Percentiles rank a stretch among this genome's conserved stretches.
Conservation (phyloP, 2,329 filamentous ascomycete species). For the Scolecobasidium constrictum region DNA sequence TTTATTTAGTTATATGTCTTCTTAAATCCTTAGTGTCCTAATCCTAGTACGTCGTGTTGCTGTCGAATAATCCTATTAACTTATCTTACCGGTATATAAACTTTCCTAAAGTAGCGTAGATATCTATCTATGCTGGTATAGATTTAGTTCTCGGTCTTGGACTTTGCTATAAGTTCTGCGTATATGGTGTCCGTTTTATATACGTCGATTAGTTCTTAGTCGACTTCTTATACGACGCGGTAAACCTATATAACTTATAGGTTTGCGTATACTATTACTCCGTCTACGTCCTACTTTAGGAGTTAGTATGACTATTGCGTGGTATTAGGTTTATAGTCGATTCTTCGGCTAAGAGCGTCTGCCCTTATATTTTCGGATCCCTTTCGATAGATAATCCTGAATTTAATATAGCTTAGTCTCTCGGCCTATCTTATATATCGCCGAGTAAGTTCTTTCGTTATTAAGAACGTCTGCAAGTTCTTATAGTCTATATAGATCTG, state of each 20-base stretch:
- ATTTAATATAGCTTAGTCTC: conserved; percentile 6
- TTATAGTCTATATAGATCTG: too few species aligned
- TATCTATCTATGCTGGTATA: neutral
- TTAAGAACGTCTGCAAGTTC: too few species aligned
- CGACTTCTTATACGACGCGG: neutral
- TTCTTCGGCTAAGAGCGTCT: too few species aligned
- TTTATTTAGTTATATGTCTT: too few species aligned
- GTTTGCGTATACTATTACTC: neutral
- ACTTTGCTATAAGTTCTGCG: neutral
- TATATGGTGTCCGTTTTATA: neutral
- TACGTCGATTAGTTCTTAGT: neutral
- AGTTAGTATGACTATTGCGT: too few species aligned
- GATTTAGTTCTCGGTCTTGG: neutral
- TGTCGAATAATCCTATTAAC: too few species aligned
- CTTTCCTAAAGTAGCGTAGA: neutral
- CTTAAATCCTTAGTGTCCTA: too few species aligned
- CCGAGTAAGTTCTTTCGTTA: conserved; percentile 14
- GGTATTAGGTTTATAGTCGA: too few species aligned
- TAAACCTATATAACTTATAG: neutral
- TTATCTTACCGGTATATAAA: neutral
- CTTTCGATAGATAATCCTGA: conserved; percentile 9
- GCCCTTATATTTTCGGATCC: too few species aligned
- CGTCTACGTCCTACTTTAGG: neutral
- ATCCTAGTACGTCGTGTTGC: too few species aligned
- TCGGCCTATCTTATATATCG: conserved; percentile 16